Base-by-base conservation (phyloP, 129 eudicot species). In the Smallanthus sonchifolius region DNA sequence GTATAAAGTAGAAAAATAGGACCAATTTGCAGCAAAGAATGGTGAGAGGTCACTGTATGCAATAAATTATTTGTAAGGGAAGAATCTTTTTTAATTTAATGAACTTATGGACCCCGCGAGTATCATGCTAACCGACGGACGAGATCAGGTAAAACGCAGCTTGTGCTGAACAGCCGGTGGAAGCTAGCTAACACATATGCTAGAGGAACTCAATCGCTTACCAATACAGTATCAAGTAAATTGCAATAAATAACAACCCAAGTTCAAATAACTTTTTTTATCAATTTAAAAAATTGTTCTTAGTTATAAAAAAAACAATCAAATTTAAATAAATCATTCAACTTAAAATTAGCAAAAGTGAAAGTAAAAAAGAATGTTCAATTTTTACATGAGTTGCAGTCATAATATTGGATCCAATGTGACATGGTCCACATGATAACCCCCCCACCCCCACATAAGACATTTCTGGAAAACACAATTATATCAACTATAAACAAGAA, bases 41-140 rank as follows among this genome's bases (percentile, higher is more conserved):
- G 86, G 61, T 75, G 88, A 68, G 49, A 82, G 39, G 95, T 86
- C 85, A 73, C 78, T 76, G 65, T 75, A 49, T 15, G 73, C 79
- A 85, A 83, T 82, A 71, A 86, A 84, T 76, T 67, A 20, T 69
- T 56, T 14, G 17, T 55, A 70, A 45, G 64, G 69, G 19, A 60
- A 69, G 69, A 75, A 63, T 75, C 42, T 54, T 66, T 30, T 11
- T 47, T 52, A 61, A 37, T 47, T 59, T 73, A 39, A 37, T 54
- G 11, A 48, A 4, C 17, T 13, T n/a, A 65, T 7, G 9, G 10
- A 42, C 11, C 10, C 45, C 2, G 2, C 11, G 10, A 9, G 10
- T 11, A 42, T 2, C 45, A 42, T 42, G 45, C 45, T 42, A 42
- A 42, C 45, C 45, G 30, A 24, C 30, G 30, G 10, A 8, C 10